phyloP scores from a whole-genome alignment of 192 early-diverging fungal genomes.

The Geranomyces michiganensis region DNA sequence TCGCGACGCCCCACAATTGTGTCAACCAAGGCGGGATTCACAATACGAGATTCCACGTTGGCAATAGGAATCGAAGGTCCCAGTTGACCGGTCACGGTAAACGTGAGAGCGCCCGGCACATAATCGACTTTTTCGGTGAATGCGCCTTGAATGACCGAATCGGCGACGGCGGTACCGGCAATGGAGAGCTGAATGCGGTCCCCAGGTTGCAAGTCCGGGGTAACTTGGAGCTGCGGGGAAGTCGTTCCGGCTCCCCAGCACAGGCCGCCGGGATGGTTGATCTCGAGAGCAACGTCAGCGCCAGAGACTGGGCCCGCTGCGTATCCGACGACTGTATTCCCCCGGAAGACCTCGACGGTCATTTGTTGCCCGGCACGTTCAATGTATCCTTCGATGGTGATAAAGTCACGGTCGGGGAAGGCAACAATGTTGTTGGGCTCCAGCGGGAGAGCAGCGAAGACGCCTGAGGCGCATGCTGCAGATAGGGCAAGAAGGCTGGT shows the following conservation, averaged over 20 bases:
- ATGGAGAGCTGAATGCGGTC: conserved; percentile 6
- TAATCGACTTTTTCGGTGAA: background rate
- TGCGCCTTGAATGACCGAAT: conserved; percentile 1
- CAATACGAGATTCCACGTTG: conserved; percentile 5
- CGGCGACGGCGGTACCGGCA: background rate
- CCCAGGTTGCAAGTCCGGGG: conserved; percentile 3
- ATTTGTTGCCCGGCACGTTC: background rate
- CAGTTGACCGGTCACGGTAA: conserved; percentile 6
- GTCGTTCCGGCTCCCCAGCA: conserved; percentile 22
- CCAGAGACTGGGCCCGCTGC: conserved; percentile 8
- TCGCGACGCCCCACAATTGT: conserved; percentile 8
- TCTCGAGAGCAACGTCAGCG: conserved; percentile 12
- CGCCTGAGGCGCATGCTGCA: background rate
- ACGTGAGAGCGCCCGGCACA: background rate
- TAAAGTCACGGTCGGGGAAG: conserved; percentile 17
- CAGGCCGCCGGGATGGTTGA: conserved; percentile 20
- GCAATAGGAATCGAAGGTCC: background rate
- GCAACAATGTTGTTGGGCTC: conserved; percentile 14
- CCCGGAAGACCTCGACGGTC: conserved; percentile 8
- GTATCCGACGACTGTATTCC: conserved; percentile 3
- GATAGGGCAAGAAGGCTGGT: background rate
- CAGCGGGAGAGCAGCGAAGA: conserved; percentile 7
- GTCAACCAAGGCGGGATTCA: background rate
- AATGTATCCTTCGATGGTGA: conserved; percentile 21
- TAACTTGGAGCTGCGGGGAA: background rate